Evolutionary conservation across 305 asterid species (phyloP), one percentile per base, ranked within the genome.

Genomic region (Rubia peregrina): DNA sequence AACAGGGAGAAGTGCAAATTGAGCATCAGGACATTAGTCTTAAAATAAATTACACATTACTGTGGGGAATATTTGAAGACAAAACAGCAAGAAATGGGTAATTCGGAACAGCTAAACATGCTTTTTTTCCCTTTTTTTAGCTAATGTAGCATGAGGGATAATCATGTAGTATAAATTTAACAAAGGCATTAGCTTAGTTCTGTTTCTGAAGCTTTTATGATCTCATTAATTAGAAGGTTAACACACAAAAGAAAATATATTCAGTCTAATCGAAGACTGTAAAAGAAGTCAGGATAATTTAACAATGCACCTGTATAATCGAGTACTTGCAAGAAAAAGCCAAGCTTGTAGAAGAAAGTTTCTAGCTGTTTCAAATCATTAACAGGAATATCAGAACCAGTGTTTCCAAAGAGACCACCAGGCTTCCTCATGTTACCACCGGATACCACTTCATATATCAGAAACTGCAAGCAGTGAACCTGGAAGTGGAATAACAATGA

Each of bases 341-440:
- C 97, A 79, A 94, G 99, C 89, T 94, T 94, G 95, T 94, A 94
- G 86, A 94, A 94, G 87, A 94, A 94, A 40, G 96, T 83, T 76
- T 94, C 98, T 60, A 94, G 84, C 83, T 94, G 99, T 79, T 94
- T 94, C 77, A 94, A 84, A 78, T 94, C 99, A 82, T 85, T 89
- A 77, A 81, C 88, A 43, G 98, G 98, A 81, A 94, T 94, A 60
- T 94, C 99, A 68, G 97, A 94, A 61, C 98, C 95, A 71, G 86
- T 84, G 82, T 91, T 94, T 68, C 99, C 96, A 83, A 94, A 94
- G 73, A 94, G 94, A 71, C 99, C 98, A 77, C 99, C 98, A 67
- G 96, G 93, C 84, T 83, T 94, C 86, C 98, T 87, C 98, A 91
- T 84, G 82, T 94, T 89, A 78, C 99, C 99, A 69, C 99, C 99